Base-by-base conservation (phyloP, 352 stramenopile species). In the Globisporangium lucens region DNA sequence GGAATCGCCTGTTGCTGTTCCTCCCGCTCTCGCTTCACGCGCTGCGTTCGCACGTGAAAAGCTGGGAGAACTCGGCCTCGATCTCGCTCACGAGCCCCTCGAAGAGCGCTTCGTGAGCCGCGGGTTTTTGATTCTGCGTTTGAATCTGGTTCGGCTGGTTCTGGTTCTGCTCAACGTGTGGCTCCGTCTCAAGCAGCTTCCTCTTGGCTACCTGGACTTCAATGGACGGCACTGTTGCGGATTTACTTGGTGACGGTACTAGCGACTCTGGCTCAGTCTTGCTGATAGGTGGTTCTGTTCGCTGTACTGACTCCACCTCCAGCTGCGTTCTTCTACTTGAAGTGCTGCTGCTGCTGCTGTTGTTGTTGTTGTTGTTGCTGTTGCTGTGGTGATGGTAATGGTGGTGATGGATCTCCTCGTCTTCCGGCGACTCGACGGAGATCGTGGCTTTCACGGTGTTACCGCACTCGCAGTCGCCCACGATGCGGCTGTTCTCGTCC, bases 61-160 rank as follows among this genome's bases (percentile, higher is more conserved):
- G 57, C 56, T 60, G 43, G 13, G 64, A 51, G 46, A 69, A 65
- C 56, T 69, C 64, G 56, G 46, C 57, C 49, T 56, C 35, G 38
- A 70, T 70, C 36, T 65, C 65, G 46, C 33, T 56, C 35, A 70
- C 57, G 57, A 70, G 56, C 5, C 65, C 65, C 29, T 70, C 65
- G 24, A 70, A 70, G 20, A 61, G 30, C 47, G 41, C 33, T 29
- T 22, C 57, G 56, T 51, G 20, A 29, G 59, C 56, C 29, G 55
- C 33, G 3, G 55, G 3, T 33, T 47, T 36, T 49, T 69, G 33
- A 41, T 36, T 56, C 27, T 33, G 33, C 38, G 38, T 46, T 17
- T 20, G 38, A 46, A 47, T 36, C 20, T 59, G 56, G 17, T 55
- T 64, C 33, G 38, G 53, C 30, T 7, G 53, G 6, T 36, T 55